phyloP scores from a whole-genome alignment of 129 eudicot species.

The Centrapalus pauciflorus region DNA sequence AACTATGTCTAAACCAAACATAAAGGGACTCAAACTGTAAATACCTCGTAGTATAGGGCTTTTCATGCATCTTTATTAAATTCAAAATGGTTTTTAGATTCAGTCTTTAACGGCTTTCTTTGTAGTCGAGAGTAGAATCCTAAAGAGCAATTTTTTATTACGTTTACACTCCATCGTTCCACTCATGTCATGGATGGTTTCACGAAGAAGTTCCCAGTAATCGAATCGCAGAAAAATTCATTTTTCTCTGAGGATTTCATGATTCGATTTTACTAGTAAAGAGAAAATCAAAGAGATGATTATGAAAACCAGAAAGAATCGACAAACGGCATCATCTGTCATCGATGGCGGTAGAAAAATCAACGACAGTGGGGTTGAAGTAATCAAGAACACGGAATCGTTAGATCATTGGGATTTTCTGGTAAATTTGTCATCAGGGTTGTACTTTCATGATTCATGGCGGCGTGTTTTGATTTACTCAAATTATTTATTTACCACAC shows the following conservation, averaged over 20 bases:
- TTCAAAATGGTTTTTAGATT: constrained; percentile 1
- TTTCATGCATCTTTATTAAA: neutral
- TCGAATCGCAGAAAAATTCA: neutral
- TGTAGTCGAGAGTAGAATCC: neutral
- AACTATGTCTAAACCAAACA: too few relatives aligned
- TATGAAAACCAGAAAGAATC: constrained; percentile 12
- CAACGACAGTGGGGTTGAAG: constrained; percentile 8
- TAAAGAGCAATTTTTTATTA: neutral
- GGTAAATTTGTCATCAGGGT: constrained; percentile 23
- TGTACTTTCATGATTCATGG: neutral
- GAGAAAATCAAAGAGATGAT: neutral
- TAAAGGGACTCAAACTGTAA: neutral
- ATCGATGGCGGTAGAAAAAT: neutral
- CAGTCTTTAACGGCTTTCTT: constrained; percentile 11
- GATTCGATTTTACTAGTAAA: neutral
- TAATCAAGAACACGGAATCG: constrained; percentile 1
- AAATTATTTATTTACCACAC: too few relatives aligned
- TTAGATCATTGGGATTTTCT: constrained; percentile 50
- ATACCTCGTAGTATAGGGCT: neutral
- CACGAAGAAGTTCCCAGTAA: neutral
- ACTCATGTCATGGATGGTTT: neutral
- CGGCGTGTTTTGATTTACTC: neutral
- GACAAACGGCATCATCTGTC: constrained; percentile 1
- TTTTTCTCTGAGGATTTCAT: neutral
- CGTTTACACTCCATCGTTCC: neutral